A percentile compares a stretch with the other conserved stretches of the same genome.
phyloP scores from a whole-genome alignment of 306 rosid genomes.

The Cucumis sativus region Cucumber_9930_V3 NC_026661.2:18073501-18074000 shows the following conservation, averaged over 20 bases:
- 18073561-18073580: constrained; percentile 39
- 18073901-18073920: constrained; percentile 66
- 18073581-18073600: constrained; percentile 34
- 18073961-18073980: constrained; percentile 91
- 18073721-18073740: constrained; percentile 1
- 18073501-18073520: constrained; percentile 48
- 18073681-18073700: constrained; percentile 1
- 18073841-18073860: not conserved
- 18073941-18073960: constrained; percentile 87
- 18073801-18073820: not conserved
- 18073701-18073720: constrained; percentile 3
- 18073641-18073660: constrained; percentile 6
- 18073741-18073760: not conserved
- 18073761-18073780: not conserved
- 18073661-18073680: constrained; percentile 6
- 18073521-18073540: constrained; percentile 77
- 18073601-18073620: constrained; percentile 9
- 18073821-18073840: not conserved
- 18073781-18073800: not conserved
- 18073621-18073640: constrained; percentile 2
- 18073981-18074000: constrained; percentile 59
- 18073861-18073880: not conserved
- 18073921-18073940: constrained; percentile 50
- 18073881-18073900: constrained; percentile 42
- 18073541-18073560: constrained; percentile 95